phyloP scores from a whole-genome alignment of 2,329 filamentous ascomycete genomes.

The Microcyclosporella mali region DNA sequence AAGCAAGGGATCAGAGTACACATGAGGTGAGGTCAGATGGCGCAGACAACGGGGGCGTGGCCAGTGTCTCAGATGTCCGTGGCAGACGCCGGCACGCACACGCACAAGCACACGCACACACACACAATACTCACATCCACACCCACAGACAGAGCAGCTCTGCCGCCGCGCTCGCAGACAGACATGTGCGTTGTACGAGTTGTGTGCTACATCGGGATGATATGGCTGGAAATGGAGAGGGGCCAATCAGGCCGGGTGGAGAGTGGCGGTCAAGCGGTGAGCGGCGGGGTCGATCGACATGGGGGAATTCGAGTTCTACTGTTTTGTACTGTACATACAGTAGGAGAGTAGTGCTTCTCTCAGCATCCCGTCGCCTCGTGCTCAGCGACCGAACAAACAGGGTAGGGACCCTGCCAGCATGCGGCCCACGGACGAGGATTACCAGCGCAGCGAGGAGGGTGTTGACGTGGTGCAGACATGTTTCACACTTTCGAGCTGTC shows the following conservation, averaged over 20 bases:
- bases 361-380: no score
- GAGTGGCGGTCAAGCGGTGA: not conserved
- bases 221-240: constrained; percentile 8
- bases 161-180: constrained; percentile 8
- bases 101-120: not conserved
- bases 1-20: not conserved
- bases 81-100: constrained; percentile 12
- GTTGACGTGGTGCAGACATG: constrained; percentile 8
- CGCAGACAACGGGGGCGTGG: constrained; percentile 18
- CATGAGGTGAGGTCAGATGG: constrained; percentile 9
- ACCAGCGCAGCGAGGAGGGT: not conserved
- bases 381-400: constrained; percentile 4
- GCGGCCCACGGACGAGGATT: not conserved
- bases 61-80: constrained; percentile 14
- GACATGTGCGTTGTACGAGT: constrained; percentile 18
- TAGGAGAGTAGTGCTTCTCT: no score
- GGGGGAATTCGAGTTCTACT: no score
- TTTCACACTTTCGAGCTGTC: constrained; percentile 15
- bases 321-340: no score
- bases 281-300: not conserved
- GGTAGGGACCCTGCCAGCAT: not conserved
- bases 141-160: not conserved
- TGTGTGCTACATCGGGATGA: constrained; percentile 10
- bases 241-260: constrained; percentile 13
- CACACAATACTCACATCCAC: not conserved